These are phyloP conservation scores for Claviceps purpurea DNA, from an alignment of 2,329 filamentous ascomycete genomes.

Conservation along the genomic window DNA sequence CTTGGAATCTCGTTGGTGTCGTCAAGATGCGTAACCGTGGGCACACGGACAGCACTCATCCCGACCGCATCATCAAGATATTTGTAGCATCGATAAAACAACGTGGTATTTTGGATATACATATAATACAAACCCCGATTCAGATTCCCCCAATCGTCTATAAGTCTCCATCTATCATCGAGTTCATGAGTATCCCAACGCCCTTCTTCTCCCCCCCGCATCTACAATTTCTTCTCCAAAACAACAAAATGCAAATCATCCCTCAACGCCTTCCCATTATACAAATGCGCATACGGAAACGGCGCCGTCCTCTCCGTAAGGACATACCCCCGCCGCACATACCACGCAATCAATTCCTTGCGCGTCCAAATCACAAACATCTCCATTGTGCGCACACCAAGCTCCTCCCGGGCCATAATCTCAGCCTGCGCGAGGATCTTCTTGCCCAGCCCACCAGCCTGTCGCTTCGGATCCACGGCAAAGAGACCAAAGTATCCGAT, in stretches of 20 bases:
- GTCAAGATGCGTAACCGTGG: too few species aligned
- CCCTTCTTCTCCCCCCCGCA: background rate
- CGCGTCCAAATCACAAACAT: slow-evolving; percentile 31
- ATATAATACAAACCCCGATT: too few species aligned
- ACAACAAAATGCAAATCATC: slow-evolving; percentile 31
- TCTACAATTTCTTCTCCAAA: slow-evolving; percentile 24
- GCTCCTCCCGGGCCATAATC: slow-evolving; percentile 18
- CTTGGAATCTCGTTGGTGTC: background rate
- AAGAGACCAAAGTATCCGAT: slow-evolving; percentile 34
- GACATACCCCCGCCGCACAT: slow-evolving; percentile 28
- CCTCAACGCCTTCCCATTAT: slow-evolving; percentile 21
- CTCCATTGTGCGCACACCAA: slow-evolving; percentile 23
- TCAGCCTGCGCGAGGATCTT: slow-evolving; percentile 29
- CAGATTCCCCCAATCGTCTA: too few species aligned
- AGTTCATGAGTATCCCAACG: too few species aligned
- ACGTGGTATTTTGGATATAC: too few species aligned
- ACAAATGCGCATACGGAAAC: slow-evolving; percentile 28
- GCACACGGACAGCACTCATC: background rate
- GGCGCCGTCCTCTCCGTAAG: slow-evolving; percentile 24
- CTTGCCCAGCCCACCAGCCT: slow-evolving; percentile 30
- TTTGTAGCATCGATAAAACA: too few species aligned
- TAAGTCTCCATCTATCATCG: background rate
- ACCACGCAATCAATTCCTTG: slow-evolving; percentile 32
- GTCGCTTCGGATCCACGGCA: slow-evolving; percentile 28
- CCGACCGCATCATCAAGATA: background rate